A percentile compares a stretch with the other conserved stretches of the same genome.
These are phyloP conservation scores for Lyophyllum shimeji DNA, from an alignment of 768 basidiomycete species.

Conservation along the genomic window DNA sequence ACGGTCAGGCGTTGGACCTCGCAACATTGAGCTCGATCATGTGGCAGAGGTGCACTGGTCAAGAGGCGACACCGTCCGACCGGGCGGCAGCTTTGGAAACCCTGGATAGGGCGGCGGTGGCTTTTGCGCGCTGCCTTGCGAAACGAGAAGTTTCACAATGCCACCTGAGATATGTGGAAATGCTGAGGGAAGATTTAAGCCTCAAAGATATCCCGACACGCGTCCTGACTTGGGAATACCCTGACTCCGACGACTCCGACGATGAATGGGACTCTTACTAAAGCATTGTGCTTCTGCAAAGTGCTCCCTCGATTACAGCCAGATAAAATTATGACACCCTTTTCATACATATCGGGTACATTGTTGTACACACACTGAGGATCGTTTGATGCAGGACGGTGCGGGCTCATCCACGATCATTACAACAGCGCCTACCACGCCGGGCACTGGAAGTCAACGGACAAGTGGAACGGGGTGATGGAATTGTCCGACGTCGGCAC, in stretches of 20 bases:
- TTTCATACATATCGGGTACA: too few relatives aligned
- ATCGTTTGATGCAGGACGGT: too few relatives aligned
- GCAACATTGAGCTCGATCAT: conserved; percentile 22
- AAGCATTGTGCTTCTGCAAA: too few relatives aligned
- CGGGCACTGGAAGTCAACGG: too few relatives aligned
- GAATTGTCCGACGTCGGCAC: too few relatives aligned
- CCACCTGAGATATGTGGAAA: not conserved
- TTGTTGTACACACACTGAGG: too few relatives aligned
- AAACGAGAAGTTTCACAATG: not conserved
- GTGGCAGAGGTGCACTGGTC: conserved; percentile 14
- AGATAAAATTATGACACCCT: too few relatives aligned
- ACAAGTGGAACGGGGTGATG: too few relatives aligned
- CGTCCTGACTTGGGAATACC: not conserved
- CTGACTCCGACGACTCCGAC: not conserved
- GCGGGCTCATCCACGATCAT: too few relatives aligned
- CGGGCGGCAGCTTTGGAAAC: not conserved
- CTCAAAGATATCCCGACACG: not conserved
- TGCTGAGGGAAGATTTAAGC: not conserved
- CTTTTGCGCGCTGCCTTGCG: not conserved
- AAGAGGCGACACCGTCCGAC: not conserved
- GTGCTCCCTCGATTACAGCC: too few relatives aligned
- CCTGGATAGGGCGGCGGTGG: not conserved
- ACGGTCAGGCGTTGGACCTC: conserved; percentile 16
- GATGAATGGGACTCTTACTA: not conserved
- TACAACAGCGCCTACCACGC: too few relatives aligned